A percentile compares a stretch with the other conserved stretches of the same genome.
These are phyloP conservation scores for Neurospora tetraspora DNA, from an alignment of 495 filamentous ascomycete species.

Conservation along the genomic window DNA sequence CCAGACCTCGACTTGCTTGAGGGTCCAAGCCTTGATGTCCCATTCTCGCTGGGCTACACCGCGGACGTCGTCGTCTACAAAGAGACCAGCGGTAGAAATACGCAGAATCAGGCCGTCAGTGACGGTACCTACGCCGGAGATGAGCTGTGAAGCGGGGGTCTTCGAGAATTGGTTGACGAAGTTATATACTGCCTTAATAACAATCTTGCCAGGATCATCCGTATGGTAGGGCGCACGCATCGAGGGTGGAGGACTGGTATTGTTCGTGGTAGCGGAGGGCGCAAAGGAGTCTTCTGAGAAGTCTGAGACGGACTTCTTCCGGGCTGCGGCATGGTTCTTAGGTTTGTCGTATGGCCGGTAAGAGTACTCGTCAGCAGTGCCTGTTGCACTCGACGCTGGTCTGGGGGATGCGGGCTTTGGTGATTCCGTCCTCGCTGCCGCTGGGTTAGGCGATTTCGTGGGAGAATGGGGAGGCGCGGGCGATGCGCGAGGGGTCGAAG, in stretches of 20 bases:
- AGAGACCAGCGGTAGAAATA: conserved; percentile 82
- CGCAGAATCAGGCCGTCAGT: conserved; percentile 79
- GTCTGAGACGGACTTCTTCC: conserved; percentile 50
- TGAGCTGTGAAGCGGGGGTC: conserved; percentile 70
- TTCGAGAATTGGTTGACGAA: conserved; percentile 79
- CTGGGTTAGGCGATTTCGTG: background rate
- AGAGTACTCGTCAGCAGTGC: conserved; percentile 61
- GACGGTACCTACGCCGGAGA: conserved; percentile 62
- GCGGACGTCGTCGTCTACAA: conserved; percentile 90
- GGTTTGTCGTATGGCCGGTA: conserved; percentile 77
- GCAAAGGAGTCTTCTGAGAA: conserved; percentile 79
- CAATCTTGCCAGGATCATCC: conserved; percentile 87
- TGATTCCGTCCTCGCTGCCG: background rate
- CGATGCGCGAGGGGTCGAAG: background rate
- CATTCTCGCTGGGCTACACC: conserved; percentile 85
- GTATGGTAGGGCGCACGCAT: conserved; percentile 66
- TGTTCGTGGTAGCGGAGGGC: conserved; percentile 69
- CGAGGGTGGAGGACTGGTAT: conserved; percentile 75
- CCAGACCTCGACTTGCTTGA: conserved; percentile 88
- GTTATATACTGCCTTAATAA: conserved; percentile 80
- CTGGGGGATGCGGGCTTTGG: conserved; percentile 11
- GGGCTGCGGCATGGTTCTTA: conserved; percentile 34
- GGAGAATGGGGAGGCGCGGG: conserved; percentile 11
- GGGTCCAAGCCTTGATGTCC: conserved; percentile 96
- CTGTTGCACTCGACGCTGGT: conserved; percentile 36